phyloP scores from a whole-genome alignment of 2,329 filamentous ascomycete genomes.

The Alternaria sp. region DNA sequence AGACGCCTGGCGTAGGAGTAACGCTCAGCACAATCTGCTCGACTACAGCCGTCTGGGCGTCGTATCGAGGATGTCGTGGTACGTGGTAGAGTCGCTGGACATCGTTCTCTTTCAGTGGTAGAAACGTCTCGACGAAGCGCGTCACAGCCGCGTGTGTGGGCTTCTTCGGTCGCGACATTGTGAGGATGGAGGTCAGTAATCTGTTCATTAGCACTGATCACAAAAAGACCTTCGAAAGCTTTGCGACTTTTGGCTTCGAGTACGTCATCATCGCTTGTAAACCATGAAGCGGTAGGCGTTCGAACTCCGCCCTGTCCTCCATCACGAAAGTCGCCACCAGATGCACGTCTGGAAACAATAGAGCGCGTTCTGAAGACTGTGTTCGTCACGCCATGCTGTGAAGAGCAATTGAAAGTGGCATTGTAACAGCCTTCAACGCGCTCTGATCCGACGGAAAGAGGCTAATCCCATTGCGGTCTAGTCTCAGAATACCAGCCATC shows the following conservation, averaged over 20 bases:
- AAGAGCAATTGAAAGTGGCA: neutral
- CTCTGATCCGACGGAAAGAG: neutral
- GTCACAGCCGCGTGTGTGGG: conserved; percentile 42
- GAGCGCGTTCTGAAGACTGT: neutral
- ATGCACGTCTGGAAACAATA: neutral
- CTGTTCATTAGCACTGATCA: conserved; percentile 16
- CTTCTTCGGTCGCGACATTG: conserved; percentile 33
- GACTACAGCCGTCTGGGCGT: conserved; percentile 37
- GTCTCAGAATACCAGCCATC: neutral
- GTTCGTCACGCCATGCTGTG: neutral
- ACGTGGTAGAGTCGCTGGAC: conserved; percentile 47
- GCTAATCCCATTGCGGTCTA: neutral
- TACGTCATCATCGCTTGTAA: conserved; percentile 33
- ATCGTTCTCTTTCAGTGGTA: conserved; percentile 45
- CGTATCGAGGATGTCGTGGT: conserved; percentile 40
- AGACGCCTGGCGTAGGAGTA: conserved; percentile 42
- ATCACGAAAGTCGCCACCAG: neutral
- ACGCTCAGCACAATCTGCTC: conserved; percentile 46
- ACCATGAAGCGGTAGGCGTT: neutral
- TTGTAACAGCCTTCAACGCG: neutral
- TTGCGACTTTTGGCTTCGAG: conserved; percentile 10
- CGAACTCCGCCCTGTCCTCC: neutral
- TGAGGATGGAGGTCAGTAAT: neutral
- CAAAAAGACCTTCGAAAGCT: conserved; percentile 12
- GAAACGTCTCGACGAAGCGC: conserved; percentile 37